Conservation (phyloP, 257 asterid genomes). For the Nyctanthes arbortristis region DNA sequence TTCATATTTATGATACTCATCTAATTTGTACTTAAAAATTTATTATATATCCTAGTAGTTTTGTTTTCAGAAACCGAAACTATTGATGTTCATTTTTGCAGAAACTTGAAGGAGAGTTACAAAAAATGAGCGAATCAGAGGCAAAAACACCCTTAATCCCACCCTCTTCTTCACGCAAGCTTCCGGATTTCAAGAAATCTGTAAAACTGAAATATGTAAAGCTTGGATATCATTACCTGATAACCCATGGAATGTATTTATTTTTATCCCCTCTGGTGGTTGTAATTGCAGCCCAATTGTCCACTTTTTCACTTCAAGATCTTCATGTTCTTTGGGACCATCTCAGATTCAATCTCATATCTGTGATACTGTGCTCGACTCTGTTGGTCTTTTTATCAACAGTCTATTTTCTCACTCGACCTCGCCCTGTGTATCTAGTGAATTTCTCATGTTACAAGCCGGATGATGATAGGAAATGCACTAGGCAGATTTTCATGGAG, state of each 20-base stretch:
- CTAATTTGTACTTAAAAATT: not conserved
- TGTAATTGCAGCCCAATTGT: constrained; percentile 34
- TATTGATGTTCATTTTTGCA: not conserved
- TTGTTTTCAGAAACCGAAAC: not conserved
- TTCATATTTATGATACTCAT: no score
- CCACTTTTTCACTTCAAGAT: constrained; percentile 32
- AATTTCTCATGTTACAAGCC: constrained; percentile 39
- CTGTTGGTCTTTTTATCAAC: constrained; percentile 31
- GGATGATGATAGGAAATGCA: constrained; percentile 25
- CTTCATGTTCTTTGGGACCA: constrained; percentile 33
- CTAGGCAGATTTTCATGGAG: constrained; percentile 33
- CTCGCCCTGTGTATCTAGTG: constrained; percentile 33
- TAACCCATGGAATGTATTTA: constrained; percentile 41
- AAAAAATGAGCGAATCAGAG: constrained; percentile 28
- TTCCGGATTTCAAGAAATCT: constrained; percentile 38
- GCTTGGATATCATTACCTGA: constrained; percentile 41
- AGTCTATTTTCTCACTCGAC: constrained; percentile 31
- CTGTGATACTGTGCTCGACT: constrained; percentile 31
- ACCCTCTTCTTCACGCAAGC: constrained; percentile 20
- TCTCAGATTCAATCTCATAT: constrained; percentile 36
- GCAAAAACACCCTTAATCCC: constrained; percentile 24
- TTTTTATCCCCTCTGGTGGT: constrained; percentile 33
- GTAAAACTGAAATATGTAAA: constrained; percentile 40
- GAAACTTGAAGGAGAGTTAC: not conserved
- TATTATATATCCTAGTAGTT: not conserved